These are phyloP conservation scores for Fusarium setosum DNA, from an alignment of 2,329 filamentous ascomycete species.

Conservation along the genomic window DNA sequence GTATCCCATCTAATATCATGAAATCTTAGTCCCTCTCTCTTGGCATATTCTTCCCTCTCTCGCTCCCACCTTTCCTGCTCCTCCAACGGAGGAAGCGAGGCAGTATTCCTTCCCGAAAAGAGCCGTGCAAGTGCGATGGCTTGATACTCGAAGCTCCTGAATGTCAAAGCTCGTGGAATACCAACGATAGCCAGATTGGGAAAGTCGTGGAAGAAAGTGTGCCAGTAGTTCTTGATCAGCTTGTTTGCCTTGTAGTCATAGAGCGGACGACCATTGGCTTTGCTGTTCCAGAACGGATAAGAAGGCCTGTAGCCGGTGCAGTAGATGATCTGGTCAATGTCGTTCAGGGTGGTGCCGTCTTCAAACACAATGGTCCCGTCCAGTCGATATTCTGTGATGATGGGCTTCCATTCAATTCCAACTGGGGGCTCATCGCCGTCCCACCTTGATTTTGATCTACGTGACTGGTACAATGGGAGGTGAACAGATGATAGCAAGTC, in stretches of 20 bases:
- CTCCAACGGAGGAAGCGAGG: conserved; percentile 50
- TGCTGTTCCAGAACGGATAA: conserved; percentile 61
- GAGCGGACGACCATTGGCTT: conserved; percentile 57
- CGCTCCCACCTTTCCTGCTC: conserved; percentile 61
- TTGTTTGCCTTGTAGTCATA: conserved; percentile 61
- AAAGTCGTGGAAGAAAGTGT: conserved; percentile 63
- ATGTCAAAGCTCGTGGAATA: conserved; percentile 62
- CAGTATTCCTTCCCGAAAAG: conserved; percentile 54
- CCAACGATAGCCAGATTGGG: conserved; percentile 63
- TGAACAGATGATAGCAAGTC: conserved; percentile 52
- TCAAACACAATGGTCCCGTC: conserved; percentile 57
- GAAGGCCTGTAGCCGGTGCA: conserved; percentile 57
- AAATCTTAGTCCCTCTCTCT: conserved; percentile 54
- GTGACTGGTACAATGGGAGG: conserved; percentile 62
- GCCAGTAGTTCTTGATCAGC: conserved; percentile 59
- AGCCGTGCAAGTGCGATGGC: conserved; percentile 63
- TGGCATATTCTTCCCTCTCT: conserved; percentile 47
- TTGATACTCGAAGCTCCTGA: conserved; percentile 67
- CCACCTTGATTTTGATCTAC: conserved; percentile 60
- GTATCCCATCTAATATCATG: conserved; percentile 65
- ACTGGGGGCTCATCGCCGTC: conserved; percentile 59
- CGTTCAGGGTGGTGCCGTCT: conserved; percentile 49
- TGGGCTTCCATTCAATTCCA: conserved; percentile 65
- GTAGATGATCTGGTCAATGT: conserved; percentile 55
- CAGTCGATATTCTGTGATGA: conserved; percentile 57